Percentiles rank a stretch among this genome's conserved stretches.
These are phyloP conservation scores for Pleurotus sapidus DNA, from an alignment of 768 basidiomycete genomes.

Conservation along the genomic window DNA sequence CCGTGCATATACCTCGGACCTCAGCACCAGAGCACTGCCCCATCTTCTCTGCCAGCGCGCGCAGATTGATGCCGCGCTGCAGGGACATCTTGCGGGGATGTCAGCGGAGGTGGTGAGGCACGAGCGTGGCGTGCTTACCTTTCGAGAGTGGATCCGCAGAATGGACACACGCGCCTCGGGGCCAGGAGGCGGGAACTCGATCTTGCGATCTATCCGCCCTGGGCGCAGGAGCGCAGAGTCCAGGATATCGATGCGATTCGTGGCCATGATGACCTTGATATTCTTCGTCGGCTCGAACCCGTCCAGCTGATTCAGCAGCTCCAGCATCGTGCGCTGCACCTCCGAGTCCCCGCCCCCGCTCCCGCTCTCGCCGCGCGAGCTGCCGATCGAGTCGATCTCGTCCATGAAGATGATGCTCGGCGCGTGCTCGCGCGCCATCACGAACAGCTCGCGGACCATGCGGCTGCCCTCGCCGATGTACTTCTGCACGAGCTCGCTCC, in stretches of 20 bases:
- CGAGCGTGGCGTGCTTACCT: slow-evolving; percentile 43
- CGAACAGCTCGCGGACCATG: slow-evolving; percentile 97
- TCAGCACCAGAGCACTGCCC: slow-evolving; percentile 98
- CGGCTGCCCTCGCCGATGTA: slow-evolving; percentile 96
- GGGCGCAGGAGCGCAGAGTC: slow-evolving; percentile 92
- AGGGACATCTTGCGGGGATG: slow-evolving; percentile 81
- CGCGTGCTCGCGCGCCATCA: slow-evolving; percentile 97
- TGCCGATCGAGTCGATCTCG: slow-evolving; percentile 97
- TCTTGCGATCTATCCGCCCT: slow-evolving; percentile 93
- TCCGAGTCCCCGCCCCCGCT: slow-evolving; percentile 87
- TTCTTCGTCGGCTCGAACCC: slow-evolving; percentile 97
- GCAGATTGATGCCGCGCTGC: slow-evolving; percentile 96
- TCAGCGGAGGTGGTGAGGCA: neutral
- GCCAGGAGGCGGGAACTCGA: slow-evolving; percentile 97
- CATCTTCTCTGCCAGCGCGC: slow-evolving; percentile 97
- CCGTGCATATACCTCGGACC: slow-evolving; percentile 95
- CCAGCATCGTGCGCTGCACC: slow-evolving; percentile 89
- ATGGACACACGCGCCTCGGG: slow-evolving; percentile 98
- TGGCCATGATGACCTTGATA: slow-evolving; percentile 96
- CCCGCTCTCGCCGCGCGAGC: slow-evolving; percentile 88
- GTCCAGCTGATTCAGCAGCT: slow-evolving; percentile 84
- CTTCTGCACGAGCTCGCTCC: slow-evolving; percentile 94
- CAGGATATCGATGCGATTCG: slow-evolving; percentile 97
- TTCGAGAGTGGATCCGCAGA: slow-evolving; percentile 93
- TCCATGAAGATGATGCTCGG: slow-evolving; percentile 99